These are phyloP conservation scores for Amphichorda felina DNA, from an alignment of 2,329 filamentous ascomycete genomes.

Conservation along the genomic window DNA sequence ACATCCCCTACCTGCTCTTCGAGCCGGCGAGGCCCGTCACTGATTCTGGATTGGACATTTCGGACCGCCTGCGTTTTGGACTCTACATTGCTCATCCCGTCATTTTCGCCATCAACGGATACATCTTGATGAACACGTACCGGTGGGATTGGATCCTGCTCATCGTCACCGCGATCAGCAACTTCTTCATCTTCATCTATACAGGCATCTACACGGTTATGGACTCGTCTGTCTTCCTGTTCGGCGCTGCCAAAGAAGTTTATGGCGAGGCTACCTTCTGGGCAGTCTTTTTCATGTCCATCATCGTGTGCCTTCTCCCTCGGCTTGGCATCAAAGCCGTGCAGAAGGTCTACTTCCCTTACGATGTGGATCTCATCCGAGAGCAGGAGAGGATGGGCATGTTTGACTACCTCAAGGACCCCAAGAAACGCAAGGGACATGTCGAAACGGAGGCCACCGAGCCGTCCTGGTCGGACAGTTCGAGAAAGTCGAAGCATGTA, in stretches of 20 bases:
- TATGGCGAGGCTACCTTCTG: slow-evolving; percentile 80
- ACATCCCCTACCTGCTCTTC: slow-evolving; percentile 79
- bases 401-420: slow-evolving; percentile 56
- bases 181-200: slow-evolving; percentile 87
- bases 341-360: slow-evolving; percentile 89
- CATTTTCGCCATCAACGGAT: slow-evolving; percentile 82
- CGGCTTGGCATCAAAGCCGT: slow-evolving; percentile 77
- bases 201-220: slow-evolving; percentile 68
- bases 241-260: slow-evolving; percentile 64
- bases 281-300: slow-evolving; percentile 68
- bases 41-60: slow-evolving; percentile 60
- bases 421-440: slow-evolving; percentile 9
- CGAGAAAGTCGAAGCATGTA: slow-evolving; percentile 42
- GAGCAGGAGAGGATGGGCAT: slow-evolving; percentile 79
- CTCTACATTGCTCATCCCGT: slow-evolving; percentile 76
- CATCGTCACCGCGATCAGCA: slow-evolving; percentile 70
- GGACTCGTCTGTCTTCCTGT: slow-evolving; percentile 46
- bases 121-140: slow-evolving; percentile 93
- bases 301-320: slow-evolving; percentile 74
- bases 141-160: slow-evolving; percentile 97
- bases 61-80: slow-evolving; percentile 75
- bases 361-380: slow-evolving; percentile 89
- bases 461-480: slow-evolving; percentile 46
- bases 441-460: slow-evolving; percentile 1
- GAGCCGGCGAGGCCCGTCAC: slow-evolving; percentile 55